Percentiles rank a stretch among this genome's conserved stretches.
Evolutionary conservation across 2,329 filamentous ascomycete genomes (phyloP).

Genomic region (Aspergillus nomiae): DNA sequence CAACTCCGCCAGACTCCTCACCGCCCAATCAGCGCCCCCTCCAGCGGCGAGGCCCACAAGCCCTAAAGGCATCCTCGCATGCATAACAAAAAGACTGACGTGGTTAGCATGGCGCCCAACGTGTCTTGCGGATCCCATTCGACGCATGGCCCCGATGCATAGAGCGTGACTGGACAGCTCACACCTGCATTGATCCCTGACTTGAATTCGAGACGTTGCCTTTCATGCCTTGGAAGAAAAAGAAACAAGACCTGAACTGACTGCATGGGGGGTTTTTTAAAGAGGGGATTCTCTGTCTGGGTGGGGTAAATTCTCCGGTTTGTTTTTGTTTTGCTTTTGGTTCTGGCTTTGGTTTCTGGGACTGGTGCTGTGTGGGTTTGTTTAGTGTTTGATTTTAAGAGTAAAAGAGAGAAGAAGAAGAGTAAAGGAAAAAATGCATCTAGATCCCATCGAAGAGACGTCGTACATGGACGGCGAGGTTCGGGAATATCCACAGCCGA

Average conservation of each 20-base stretch:
- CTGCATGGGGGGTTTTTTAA: not conserved
- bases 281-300: not conserved
- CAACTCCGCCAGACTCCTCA: not conserved
- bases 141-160: not conserved
- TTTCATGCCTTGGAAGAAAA: not conserved
- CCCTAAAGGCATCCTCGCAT: constrained; percentile 2
- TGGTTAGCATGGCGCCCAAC: not conserved
- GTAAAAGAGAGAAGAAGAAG: not conserved
- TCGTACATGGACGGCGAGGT: not conserved
- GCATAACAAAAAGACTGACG: not conserved
- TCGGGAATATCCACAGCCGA: not conserved
- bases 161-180: not conserved
- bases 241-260: not conserved
- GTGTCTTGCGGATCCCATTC: not conserved
- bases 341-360: not conserved
- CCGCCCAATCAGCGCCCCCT: not conserved
- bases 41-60: not conserved
- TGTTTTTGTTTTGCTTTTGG: not conserved
- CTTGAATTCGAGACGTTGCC: not conserved
- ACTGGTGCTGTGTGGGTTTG: not conserved
- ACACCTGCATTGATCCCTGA: not conserved
- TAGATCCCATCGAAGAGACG: not conserved
- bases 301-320: not conserved
- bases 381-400: too few species aligned
- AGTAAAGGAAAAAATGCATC: not conserved